Conservation (phyloP, 164 flowering plant species). For the Amborella trichopoda region DNA sequence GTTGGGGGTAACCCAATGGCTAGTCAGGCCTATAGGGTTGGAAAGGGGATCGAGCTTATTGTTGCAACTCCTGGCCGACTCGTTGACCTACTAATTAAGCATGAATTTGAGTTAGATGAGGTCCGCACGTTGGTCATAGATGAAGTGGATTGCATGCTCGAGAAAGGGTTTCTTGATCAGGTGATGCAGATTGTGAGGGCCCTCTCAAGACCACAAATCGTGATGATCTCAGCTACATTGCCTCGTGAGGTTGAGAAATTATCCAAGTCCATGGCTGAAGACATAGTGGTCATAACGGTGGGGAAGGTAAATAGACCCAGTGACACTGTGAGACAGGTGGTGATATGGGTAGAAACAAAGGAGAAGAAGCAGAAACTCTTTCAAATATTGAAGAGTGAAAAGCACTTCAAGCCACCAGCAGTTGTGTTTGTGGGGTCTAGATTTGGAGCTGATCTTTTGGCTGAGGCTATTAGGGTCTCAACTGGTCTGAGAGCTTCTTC, state of each 20-base stretch:
- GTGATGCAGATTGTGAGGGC: constrained; percentile 80
- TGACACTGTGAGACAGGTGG: constrained; percentile 62
- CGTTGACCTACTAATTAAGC: constrained; percentile 67
- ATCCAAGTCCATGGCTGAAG: constrained; percentile 44
- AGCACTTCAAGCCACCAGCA: constrained; percentile 77
- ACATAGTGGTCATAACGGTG: constrained; percentile 29
- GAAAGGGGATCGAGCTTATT: constrained; percentile 68
- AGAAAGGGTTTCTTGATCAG: constrained; percentile 80
- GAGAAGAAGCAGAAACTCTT: constrained; percentile 85
- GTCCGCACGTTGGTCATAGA: constrained; percentile 60
- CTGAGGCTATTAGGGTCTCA: constrained; percentile 53
- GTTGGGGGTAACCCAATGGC: constrained; percentile 95
- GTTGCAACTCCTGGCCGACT: constrained; percentile 94
- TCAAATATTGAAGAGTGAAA: constrained; percentile 65
- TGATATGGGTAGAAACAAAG: constrained; percentile 85
- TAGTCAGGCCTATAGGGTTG: constrained; percentile 59
- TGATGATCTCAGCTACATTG: constrained; percentile 84
- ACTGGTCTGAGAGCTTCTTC: constrained; percentile 65
- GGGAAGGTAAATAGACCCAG: constrained; percentile 55
- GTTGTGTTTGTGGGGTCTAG: constrained; percentile 84
- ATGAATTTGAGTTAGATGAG: constrained; percentile 57
- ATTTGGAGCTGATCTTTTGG: constrained; percentile 80
- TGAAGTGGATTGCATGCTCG: constrained; percentile 92
- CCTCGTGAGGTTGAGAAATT: constrained; percentile 58
- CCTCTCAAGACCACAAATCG: constrained; percentile 58